A percentile compares a stretch with the other conserved stretches of the same genome.
Conservation (phyloP, 176 grass and related monocot genomes). For the Olyra latifolia region DNA sequence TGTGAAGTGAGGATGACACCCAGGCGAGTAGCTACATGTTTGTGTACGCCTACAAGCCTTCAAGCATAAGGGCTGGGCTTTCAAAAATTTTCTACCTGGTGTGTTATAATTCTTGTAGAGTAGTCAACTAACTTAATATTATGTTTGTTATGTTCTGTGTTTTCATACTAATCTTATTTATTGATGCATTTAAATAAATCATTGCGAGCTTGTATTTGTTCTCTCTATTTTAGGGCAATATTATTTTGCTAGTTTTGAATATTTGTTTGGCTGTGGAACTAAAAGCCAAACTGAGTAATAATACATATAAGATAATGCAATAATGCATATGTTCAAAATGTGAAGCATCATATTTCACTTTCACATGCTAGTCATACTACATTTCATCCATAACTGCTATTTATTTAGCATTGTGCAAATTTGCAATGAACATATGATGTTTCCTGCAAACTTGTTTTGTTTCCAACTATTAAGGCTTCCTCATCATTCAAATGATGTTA, state of each 20-base stretch:
- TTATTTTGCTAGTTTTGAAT: slow-evolving; percentile 1
- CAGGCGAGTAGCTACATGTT: neutral
- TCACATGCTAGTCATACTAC: neutral
- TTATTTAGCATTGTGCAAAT: slow-evolving; percentile 6
- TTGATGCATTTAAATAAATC: neutral
- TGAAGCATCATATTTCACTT: slow-evolving; percentile 17
- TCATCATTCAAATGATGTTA: neutral
- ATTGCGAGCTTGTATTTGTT: neutral
- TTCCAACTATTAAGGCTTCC: slow-evolving; percentile 28
- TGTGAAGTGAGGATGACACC: slow-evolving; percentile 9
- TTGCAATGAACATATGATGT: neutral
- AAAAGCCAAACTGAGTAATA: neutral
- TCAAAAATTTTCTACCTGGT: neutral
- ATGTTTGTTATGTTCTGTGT: neutral
- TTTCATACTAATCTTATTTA: neutral
- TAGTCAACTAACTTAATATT: neutral
- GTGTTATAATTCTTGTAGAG: slow-evolving; percentile 2
- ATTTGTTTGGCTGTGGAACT: neutral
- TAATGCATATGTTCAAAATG: neutral
- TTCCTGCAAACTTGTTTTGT: neutral
- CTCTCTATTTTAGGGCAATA: slow-evolving; percentile 14
- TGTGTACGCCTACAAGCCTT: neutral
- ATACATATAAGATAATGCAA: slow-evolving; percentile 7
- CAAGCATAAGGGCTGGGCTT: neutral
- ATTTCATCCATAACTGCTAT: neutral